Conservation (phyloP, 805 yeast species). For the Myxozyma neglecta region DNA sequence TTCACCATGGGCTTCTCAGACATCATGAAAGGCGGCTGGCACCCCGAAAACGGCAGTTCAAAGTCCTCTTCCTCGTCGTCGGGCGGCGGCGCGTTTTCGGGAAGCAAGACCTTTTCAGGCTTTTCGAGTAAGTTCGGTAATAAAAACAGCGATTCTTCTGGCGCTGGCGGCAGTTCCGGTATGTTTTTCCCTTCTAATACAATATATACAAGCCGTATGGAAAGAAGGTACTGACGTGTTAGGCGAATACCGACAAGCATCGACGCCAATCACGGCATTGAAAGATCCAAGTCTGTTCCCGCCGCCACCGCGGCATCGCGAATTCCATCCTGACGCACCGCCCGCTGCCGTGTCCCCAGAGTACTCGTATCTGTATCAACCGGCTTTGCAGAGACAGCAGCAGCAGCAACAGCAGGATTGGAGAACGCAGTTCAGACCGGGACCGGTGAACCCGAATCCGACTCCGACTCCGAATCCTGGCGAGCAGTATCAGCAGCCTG, state of each 20-base stretch:
- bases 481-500: slow-evolving; percentile 1
- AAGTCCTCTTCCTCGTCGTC: slow-evolving; percentile 1
- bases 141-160: background rate
- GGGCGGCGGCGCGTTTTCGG: background rate
- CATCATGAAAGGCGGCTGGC: slow-evolving; percentile 33
- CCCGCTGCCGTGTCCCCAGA: slow-evolving; percentile 28
- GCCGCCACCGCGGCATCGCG: slow-evolving; percentile 50
- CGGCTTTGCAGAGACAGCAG: slow-evolving; percentile 28
- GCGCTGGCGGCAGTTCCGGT: background rate
- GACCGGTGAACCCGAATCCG: slow-evolving; percentile 8
- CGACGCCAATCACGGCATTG: slow-evolving; percentile 37
- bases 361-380: slow-evolving; percentile 26
- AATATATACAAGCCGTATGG: too few relatives aligned
- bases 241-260: slow-evolving; percentile 24
- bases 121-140: background rate
- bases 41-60: slow-evolving; percentile 24
- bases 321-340: slow-evolving; percentile 37
- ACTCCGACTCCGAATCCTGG: slow-evolving; percentile 3
- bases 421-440: slow-evolving; percentile 13
- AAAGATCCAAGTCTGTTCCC: slow-evolving; percentile 45
- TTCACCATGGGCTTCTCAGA: slow-evolving; percentile 27
- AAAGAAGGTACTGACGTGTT: background rate
- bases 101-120: background rate
- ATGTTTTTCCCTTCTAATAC: background rate
- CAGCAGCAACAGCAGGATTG: slow-evolving; percentile 24